A percentile compares a stretch with the other conserved stretches of the same genome.
phyloP scores from a whole-genome alignment of 2,329 filamentous ascomycete species.

The Diaporthe sp. region DNA sequence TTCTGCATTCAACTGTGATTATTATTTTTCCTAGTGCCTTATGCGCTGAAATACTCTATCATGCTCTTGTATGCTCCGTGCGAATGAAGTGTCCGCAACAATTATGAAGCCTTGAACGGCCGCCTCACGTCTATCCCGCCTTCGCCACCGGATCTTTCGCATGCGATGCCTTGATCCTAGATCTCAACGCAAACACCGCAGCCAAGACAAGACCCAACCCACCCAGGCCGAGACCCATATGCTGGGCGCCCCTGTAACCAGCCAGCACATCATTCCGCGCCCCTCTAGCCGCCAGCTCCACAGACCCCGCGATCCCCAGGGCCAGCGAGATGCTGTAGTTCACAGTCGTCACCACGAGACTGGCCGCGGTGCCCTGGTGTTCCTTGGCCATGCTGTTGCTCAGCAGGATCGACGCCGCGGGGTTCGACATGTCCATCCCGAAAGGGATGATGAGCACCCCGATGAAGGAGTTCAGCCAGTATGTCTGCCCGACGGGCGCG shows the following conservation, averaged over 20 bases:
- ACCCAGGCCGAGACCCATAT: constrained; percentile 56
- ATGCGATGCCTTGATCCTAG: background rate
- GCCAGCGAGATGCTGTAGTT: constrained; percentile 78
- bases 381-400: constrained; percentile 62
- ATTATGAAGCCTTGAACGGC: background rate
- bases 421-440: constrained; percentile 77
- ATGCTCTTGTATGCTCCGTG: background rate
- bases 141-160: background rate
- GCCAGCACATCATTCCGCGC: constrained; percentile 45
- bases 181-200: constrained; percentile 46
- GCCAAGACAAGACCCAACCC: constrained; percentile 51
- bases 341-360: constrained; percentile 73
- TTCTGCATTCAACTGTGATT: background rate
- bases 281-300: constrained; percentile 60
- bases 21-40: background rate
- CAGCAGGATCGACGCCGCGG: constrained; percentile 71
- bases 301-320: constrained; percentile 74
- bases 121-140: background rate
- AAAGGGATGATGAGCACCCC: constrained; percentile 69
- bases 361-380: constrained; percentile 62
- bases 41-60: background rate
- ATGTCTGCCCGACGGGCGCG: constrained; percentile 66
- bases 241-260: constrained; percentile 55
- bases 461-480: constrained; percentile 75
- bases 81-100: background rate